Evolutionary conservation across 192 early-diverging fungal genomes (phyloP).

Genomic region (Gonapodya prolifera): DNA sequence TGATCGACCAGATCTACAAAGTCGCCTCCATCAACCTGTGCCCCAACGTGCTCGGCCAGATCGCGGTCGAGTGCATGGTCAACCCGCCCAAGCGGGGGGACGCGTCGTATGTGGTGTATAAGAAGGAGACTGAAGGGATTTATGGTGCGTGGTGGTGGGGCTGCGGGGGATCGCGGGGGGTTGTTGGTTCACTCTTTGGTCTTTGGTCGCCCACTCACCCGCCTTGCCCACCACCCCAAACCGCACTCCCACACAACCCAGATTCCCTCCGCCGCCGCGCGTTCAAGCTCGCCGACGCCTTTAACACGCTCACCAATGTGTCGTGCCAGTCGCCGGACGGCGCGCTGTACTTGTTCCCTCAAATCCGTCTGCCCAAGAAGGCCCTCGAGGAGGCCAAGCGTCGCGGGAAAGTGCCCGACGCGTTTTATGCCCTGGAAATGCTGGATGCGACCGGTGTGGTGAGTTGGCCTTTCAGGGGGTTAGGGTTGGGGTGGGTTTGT

Average conservation of each 20-base stretch:
- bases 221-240: neutral
- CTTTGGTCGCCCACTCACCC: no score
- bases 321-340: constrained; percentile 81
- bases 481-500: neutral
- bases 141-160: constrained; percentile 26
- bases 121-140: constrained; percentile 56
- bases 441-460: constrained; percentile 83
- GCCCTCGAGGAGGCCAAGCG: constrained; percentile 65
- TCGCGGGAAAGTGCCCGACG: constrained; percentile 68
- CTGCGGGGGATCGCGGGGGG: no score
- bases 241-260: neutral
- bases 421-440: constrained; percentile 82
- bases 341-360: constrained; percentile 96
- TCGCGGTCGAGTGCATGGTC: constrained; percentile 89
- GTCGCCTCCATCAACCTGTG: constrained; percentile 85
- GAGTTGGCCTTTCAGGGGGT: constrained; percentile 4
- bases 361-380: constrained; percentile 54
- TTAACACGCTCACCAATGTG: constrained; percentile 72
- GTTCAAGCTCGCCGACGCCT: constrained; percentile 53
- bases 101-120: constrained; percentile 59
- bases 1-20: constrained; percentile 86
- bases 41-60: constrained; percentile 88
- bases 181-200: no score
- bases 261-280: constrained; percentile 69
- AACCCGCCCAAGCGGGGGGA: constrained; percentile 76